Conservation (phyloP, 495 filamentous ascomycete genomes). For the Recurvomyces mirabilis region DNA sequence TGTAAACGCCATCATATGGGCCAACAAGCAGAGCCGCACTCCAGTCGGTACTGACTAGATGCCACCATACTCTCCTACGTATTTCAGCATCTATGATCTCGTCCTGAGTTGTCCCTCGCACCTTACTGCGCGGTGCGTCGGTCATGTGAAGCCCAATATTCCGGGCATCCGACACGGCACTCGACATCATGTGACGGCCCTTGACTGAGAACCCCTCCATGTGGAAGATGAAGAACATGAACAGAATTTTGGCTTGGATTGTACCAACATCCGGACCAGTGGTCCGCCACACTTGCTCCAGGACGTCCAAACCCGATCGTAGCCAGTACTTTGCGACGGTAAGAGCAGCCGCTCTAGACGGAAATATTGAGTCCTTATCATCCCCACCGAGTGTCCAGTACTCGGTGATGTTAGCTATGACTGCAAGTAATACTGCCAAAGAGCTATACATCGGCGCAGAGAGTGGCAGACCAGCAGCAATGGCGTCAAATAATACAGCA, state of each 20-base stretch:
- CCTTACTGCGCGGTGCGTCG: slow-evolving; percentile 23
- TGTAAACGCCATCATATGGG: slow-evolving; percentile 42
- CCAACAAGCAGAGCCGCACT: slow-evolving; percentile 24
- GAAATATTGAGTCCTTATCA: background rate
- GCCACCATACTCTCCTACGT: slow-evolving; percentile 41
- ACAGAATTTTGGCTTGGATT: slow-evolving; percentile 7
- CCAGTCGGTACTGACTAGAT: slow-evolving; percentile 39
- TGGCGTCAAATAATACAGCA: background rate
- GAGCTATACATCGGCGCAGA: background rate
- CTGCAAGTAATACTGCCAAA: slow-evolving; percentile 4
- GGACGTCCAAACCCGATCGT: slow-evolving; percentile 1
- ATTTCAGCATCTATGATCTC: slow-evolving; percentile 18
- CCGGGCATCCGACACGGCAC: slow-evolving; percentile 7
- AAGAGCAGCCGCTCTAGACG: background rate
- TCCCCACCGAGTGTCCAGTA: slow-evolving; percentile 4
- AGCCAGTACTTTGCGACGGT: slow-evolving; percentile 8
- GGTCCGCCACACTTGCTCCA: slow-evolving; percentile 7
- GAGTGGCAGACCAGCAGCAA: background rate
- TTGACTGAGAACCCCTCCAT: slow-evolving; percentile 12
- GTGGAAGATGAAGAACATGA: slow-evolving; percentile 15
- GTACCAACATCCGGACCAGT: slow-evolving; percentile 3
- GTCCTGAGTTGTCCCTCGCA: slow-evolving; percentile 13
- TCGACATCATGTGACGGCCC: background rate
- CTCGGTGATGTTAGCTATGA: slow-evolving; percentile 5
- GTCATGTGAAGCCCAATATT: slow-evolving; percentile 33